Evolutionary conservation across 192 early-diverging fungal species (phyloP), one percentile per base, ranked within the genome.

Genomic region (Endogone sp.): DNA sequence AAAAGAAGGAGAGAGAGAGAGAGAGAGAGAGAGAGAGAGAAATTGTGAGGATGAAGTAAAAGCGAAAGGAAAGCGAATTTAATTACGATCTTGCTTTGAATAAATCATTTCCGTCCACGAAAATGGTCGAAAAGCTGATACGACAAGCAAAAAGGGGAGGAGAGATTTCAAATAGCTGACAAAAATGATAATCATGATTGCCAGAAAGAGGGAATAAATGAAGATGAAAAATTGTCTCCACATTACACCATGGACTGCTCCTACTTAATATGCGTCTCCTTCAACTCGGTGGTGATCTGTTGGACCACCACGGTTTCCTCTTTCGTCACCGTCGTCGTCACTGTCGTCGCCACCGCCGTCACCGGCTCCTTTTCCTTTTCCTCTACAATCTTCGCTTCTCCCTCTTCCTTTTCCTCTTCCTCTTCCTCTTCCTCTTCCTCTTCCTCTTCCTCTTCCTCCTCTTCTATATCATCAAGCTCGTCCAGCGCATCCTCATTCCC

Each of bases 401-500:
- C 70, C 8, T 82, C 82, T 24, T 79, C 79, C 29, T 85, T 76
- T 11, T 77, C 79, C 57, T 86, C 79, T 3, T 85, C 80, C 6
- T 81, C 79, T 9, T 86, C 85, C 23, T 85, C 83, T 3, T 85
- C 84, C 6, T 81, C 81, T 28, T 86, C 90, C 3, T 86, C 86
- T 16, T 91, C 91, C 16, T 92, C 91, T 10, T 88, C 90, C 54
- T 88, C 85, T 4, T 88, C 86, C 1, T 84, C 68, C 63, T 92
- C 87, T 71, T 96, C 94, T 95, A 99, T 99, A 66, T 99, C 97
- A 64, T 97, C 95, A 44, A 99, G 79, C 65, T 96, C 96, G 54
- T 93, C 95, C 57, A 99, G 77, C 26, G 90, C 91, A 67, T 95
- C 94, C 60, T 83, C 86, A 64, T 89, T 63, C 11, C 88, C 93